These are phyloP conservation scores for Solanum hybrid DNA, from an alignment of 305 asterid genomes.

Conservation along the genomic window DNA sequence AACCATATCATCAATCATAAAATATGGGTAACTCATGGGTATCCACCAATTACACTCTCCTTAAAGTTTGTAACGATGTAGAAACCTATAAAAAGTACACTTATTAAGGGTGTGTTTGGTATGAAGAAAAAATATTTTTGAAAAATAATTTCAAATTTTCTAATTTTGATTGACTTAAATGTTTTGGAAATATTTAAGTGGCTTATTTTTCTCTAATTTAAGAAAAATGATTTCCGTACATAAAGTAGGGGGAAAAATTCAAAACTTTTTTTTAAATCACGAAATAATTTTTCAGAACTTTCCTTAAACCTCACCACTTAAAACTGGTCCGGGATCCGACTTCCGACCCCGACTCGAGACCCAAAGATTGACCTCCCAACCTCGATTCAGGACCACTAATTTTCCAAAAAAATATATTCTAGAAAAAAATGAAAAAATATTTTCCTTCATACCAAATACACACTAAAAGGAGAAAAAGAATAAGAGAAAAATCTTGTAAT, in stretches of 20 bases:
- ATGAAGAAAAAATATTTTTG: not conserved
- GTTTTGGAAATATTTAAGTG: not conserved
- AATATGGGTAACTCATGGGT: not conserved
- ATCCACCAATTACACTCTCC: not conserved
- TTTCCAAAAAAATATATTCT: not conserved
- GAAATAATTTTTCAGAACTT: not conserved
- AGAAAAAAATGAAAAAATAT: not conserved
- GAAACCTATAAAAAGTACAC: not conserved
- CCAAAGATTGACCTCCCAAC: not conserved
- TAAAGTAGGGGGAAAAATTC: not conserved
- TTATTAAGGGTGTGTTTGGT: not conserved
- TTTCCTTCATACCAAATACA: not conserved
- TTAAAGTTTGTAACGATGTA: not conserved
- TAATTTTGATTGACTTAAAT: not conserved
- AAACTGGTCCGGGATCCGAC: not conserved
- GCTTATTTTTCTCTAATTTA: not conserved
- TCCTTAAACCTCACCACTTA: not conserved
- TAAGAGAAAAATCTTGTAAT: not conserved
- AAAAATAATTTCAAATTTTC: not conserved
- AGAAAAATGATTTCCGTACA: not conserved
- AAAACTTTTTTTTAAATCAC: not conserved
- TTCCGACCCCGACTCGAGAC: not conserved
- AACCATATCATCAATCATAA: not conserved
- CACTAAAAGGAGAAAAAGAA: not conserved
- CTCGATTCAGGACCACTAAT: not conserved